phyloP scores from a whole-genome alignment of 1,284 basidiomycete genomes.

The Tremellales sp. region DNA sequence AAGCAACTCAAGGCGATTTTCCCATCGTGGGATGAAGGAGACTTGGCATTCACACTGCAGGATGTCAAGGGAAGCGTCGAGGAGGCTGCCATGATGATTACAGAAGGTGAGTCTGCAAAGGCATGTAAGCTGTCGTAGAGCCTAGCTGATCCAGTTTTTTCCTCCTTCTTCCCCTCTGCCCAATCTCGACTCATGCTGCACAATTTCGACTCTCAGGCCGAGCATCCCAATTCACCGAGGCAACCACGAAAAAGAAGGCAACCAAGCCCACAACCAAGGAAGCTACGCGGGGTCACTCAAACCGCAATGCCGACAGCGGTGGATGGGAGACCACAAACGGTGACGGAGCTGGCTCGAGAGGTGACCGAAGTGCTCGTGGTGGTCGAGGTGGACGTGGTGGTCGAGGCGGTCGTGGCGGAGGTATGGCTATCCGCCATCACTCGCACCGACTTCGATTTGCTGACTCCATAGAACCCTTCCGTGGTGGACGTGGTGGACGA shows the following conservation, averaged over 20 bases:
- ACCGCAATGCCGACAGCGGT: slow-evolving; percentile 42
- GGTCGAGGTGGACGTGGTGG: slow-evolving; percentile 41
- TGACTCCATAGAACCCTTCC: slow-evolving; percentile 25
- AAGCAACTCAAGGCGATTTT: slow-evolving; percentile 44
- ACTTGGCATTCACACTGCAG: slow-evolving; percentile 44
- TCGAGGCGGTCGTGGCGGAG: slow-evolving; percentile 41
- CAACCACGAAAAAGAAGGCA: slow-evolving; percentile 43
- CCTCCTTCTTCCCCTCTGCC: background rate
- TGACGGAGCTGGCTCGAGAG: slow-evolving; percentile 20
- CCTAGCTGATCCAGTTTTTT: background rate
- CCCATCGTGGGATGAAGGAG: slow-evolving; percentile 47
- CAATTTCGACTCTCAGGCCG: slow-evolving; percentile 30
- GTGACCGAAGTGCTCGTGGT: slow-evolving; percentile 30
- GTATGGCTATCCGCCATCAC: slow-evolving; percentile 13
- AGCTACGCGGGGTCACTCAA: slow-evolving; percentile 25
- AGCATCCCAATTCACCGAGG: slow-evolving; percentile 48
- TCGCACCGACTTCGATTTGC: background rate
- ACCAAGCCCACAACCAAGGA: slow-evolving; percentile 28
- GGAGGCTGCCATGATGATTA: slow-evolving; percentile 46
- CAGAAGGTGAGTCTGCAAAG: slow-evolving; percentile 46
- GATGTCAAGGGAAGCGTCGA: slow-evolving; percentile 48
- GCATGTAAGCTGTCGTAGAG: background rate
- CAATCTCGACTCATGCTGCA: slow-evolving; percentile 1
- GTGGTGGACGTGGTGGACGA: slow-evolving; percentile 36
- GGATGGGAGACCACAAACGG: slow-evolving; percentile 37